These are phyloP conservation scores for Clonostachys chloroleuca DNA, from an alignment of 2,329 filamentous ascomycete species.

Conservation along the genomic window DNA sequence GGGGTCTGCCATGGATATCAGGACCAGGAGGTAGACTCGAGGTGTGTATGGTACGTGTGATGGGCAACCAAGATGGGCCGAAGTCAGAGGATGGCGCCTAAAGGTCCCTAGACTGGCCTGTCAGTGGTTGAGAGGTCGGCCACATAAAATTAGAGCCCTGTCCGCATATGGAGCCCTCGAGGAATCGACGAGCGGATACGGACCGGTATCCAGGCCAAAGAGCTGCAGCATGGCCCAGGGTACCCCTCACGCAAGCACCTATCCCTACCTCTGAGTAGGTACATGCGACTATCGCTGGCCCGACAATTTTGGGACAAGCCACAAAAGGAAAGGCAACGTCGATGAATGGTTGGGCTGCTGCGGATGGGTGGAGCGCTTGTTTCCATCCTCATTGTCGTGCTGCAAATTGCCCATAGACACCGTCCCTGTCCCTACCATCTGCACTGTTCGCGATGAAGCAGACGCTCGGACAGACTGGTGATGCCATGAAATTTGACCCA, in stretches of 20 bases:
- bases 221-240: slow-evolving; percentile 3
- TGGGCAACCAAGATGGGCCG: background rate
- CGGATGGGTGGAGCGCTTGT: background rate
- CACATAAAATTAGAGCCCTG: slow-evolving; percentile 5
- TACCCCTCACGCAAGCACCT: slow-evolving; percentile 2
- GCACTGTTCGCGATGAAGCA: too few relatives aligned
- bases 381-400: background rate
- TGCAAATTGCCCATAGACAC: too few relatives aligned
- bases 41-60: slow-evolving; percentile 2
- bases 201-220: slow-evolving; percentile 3
- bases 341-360: background rate
- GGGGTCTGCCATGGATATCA: background rate
- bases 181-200: slow-evolving; percentile 1
- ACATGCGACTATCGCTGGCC: background rate
- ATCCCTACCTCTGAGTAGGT: background rate
- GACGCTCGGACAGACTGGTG: too few relatives aligned
- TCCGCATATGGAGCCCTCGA: slow-evolving; percentile 1
- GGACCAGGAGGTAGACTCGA: background rate
- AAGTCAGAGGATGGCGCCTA: slow-evolving; percentile 5
- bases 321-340: background rate
- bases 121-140: slow-evolving; percentile 1
- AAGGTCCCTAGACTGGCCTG: background rate
- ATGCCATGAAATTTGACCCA: too few relatives aligned
- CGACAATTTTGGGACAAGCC: background rate
- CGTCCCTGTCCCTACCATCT: too few relatives aligned